Conservation (phyloP, 305 asterid genomes). For the Plantago coronopus region DNA sequence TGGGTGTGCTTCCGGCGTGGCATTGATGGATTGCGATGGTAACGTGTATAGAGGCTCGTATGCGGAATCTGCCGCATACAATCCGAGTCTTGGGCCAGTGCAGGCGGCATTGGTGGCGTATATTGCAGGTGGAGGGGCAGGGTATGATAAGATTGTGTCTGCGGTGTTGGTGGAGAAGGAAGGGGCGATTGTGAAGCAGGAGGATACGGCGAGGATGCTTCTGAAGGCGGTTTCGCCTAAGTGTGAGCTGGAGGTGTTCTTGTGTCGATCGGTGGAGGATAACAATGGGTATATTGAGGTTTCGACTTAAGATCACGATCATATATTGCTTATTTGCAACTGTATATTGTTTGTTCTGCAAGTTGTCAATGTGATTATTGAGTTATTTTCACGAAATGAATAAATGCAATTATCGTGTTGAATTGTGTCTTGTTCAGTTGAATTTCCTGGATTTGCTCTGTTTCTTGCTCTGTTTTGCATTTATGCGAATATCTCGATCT, state of each 20-base stretch:
- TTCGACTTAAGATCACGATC: constrained; percentile 20
- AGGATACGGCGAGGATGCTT: constrained; percentile 59
- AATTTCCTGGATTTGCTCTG: too few species aligned
- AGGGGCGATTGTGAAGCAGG: constrained; percentile 55
- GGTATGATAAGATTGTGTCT: constrained; percentile 68
- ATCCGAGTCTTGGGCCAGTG: constrained; percentile 83
- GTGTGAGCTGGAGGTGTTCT: constrained; percentile 52
- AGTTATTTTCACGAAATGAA: not conserved
- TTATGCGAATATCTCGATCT: too few species aligned
- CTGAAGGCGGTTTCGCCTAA: constrained; percentile 63
- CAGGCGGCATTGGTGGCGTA: constrained; percentile 85
- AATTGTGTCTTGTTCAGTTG: not conserved
- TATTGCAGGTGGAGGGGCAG: constrained; percentile 66
- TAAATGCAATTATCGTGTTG: not conserved
- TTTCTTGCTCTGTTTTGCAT: too few species aligned
- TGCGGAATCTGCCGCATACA: constrained; percentile 84
- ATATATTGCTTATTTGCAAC: constrained; percentile 24
- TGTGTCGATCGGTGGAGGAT: constrained; percentile 28
- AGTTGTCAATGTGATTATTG: constrained; percentile 5
- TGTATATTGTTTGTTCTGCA: constrained; percentile 30
- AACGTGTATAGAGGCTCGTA: constrained; percentile 68
- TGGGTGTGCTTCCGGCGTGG: constrained; percentile 84
- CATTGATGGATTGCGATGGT: constrained; percentile 82
- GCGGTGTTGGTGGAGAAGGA: constrained; percentile 84
- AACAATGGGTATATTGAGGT: constrained; percentile 25